Conservation (phyloP, 179 eudicot genomes). For the Beta macrorhiza region DNA sequence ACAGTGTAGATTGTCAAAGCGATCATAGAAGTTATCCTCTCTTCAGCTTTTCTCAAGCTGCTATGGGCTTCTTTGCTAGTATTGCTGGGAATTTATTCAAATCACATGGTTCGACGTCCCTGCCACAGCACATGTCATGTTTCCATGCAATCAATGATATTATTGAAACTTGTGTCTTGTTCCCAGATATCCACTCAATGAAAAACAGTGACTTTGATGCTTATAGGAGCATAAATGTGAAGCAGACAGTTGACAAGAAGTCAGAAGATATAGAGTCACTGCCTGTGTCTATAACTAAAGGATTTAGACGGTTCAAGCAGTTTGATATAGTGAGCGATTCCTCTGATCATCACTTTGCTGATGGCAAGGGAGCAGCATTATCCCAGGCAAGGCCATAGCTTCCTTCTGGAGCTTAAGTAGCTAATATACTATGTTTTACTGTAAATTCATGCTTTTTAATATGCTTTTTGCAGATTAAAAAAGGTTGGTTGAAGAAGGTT, state of each 20-base stretch:
- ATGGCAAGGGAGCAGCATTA: conserved; percentile 43
- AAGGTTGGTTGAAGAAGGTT: conserved; percentile 80
- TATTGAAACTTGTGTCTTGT: conserved; percentile 34
- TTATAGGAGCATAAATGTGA: conserved; percentile 29
- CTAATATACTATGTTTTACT: not conserved
- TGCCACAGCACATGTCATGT: conserved; percentile 31
- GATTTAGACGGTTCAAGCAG: conserved; percentile 39
- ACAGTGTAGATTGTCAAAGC: conserved; percentile 25
- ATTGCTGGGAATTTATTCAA: conserved; percentile 54
- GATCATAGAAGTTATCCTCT: conserved; percentile 26
- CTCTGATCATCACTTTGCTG: conserved; percentile 81
- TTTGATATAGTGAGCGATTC: conserved; percentile 73
- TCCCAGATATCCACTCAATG: conserved; percentile 24
- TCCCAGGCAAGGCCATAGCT: conserved; percentile 52
- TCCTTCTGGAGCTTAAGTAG: not conserved
- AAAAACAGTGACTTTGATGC: conserved; percentile 25
- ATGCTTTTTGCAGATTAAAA: conserved; percentile 49
- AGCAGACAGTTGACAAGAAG: conserved; percentile 27
- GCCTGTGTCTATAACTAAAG: conserved; percentile 20
- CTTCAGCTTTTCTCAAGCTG: conserved; percentile 55
- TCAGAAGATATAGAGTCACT: conserved; percentile 26
- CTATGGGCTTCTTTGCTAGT: conserved; percentile 54
- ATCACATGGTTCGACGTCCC: conserved; percentile 39
- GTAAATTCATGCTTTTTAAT: conserved; percentile 2
- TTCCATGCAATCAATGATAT: conserved; percentile 30